phyloP scores from a whole-genome alignment of 805 yeast genomes.

The Barnettozyma siamensis region DNA sequence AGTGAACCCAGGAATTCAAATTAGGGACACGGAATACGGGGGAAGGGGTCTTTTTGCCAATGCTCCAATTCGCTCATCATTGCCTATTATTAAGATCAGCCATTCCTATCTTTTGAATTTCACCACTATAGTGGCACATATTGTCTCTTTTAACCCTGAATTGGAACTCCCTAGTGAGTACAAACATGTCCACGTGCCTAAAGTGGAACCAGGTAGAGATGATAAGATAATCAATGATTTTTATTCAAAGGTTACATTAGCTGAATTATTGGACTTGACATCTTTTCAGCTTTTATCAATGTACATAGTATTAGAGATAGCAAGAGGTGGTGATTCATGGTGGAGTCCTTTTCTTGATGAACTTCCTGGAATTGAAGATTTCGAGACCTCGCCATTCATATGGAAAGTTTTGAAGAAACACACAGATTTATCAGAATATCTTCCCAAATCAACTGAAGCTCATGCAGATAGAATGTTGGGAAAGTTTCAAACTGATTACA shows the following conservation, averaged over 20 bases:
- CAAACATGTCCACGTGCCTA: slow-evolving; percentile 9
- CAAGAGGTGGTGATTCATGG: slow-evolving; percentile 37
- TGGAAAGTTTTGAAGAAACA: slow-evolving; percentile 41
- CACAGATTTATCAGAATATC: slow-evolving; percentile 25
- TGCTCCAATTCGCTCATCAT: slow-evolving; percentile 32
- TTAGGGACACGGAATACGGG: slow-evolving; percentile 36
- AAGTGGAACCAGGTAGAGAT: slow-evolving; percentile 15
- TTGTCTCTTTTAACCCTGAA: slow-evolving; percentile 29
- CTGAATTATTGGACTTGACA: slow-evolving; percentile 36
- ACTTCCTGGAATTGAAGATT: slow-evolving; percentile 53
- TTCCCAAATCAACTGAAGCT: slow-evolving; percentile 39
- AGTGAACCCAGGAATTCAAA: slow-evolving; percentile 32
- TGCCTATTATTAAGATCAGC: slow-evolving; percentile 50
- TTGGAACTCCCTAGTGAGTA: slow-evolving; percentile 4
- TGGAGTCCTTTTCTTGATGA: slow-evolving; percentile 68
- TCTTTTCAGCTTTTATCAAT: slow-evolving; percentile 58
- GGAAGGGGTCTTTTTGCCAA: slow-evolving; percentile 63
- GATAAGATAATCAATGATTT: slow-evolving; percentile 11
- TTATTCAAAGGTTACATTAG: slow-evolving; percentile 15
- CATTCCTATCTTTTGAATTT: slow-evolving; percentile 53
- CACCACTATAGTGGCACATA: slow-evolving; percentile 43
- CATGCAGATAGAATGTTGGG: slow-evolving; percentile 38
- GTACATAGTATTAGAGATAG: slow-evolving; percentile 41
- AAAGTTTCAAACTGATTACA: slow-evolving; percentile 32
- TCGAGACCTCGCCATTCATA: slow-evolving; percentile 51